Conservation (phyloP, 106 monocot species). For the Apostasia ramifera region DNA sequence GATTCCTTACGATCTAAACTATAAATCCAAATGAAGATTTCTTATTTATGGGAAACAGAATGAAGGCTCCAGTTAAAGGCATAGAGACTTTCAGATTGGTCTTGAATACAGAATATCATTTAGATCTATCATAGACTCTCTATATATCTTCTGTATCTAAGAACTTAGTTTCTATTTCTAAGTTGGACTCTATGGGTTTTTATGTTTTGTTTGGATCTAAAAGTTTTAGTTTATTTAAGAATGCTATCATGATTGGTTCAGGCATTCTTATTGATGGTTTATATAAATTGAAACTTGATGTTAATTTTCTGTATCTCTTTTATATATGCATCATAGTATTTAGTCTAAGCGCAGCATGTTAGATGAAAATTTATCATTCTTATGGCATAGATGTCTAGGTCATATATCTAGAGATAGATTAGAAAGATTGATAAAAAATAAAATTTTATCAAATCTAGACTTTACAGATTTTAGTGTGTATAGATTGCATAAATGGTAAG, state of each 20-base stretch:
- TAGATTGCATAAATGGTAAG: conserved; percentile 2
- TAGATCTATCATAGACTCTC: conserved; percentile 7
- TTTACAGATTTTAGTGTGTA: neutral
- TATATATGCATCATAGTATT: neutral
- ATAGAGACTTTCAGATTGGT: conserved; percentile 9
- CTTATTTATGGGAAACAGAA: neutral
- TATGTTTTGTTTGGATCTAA: neutral
- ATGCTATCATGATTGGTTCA: neutral
- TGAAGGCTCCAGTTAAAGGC: conserved; percentile 1
- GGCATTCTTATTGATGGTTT: conserved; percentile 11
- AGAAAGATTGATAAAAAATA: neutral
- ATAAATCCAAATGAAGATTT: conserved; percentile 17
- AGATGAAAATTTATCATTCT: conserved; percentile 9
- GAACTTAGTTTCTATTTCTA: conserved; percentile 9
- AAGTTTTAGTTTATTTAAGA: conserved; percentile 19
- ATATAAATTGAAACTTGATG: conserved; percentile 11
- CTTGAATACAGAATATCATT: neutral
- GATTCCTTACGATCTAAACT: conserved; percentile 13
- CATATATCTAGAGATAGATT: neutral
- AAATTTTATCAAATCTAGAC: neutral
- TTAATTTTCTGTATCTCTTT: neutral
- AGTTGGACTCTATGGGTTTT: neutral
- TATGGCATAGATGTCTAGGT: conserved; percentile 13
- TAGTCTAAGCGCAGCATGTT: neutral
- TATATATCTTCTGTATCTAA: neutral